A percentile compares a stretch with the other conserved stretches of the same genome.
These are phyloP conservation scores for Penicillium lagena DNA, from an alignment of 495 filamentous ascomycete genomes.

Conservation along the genomic window DNA sequence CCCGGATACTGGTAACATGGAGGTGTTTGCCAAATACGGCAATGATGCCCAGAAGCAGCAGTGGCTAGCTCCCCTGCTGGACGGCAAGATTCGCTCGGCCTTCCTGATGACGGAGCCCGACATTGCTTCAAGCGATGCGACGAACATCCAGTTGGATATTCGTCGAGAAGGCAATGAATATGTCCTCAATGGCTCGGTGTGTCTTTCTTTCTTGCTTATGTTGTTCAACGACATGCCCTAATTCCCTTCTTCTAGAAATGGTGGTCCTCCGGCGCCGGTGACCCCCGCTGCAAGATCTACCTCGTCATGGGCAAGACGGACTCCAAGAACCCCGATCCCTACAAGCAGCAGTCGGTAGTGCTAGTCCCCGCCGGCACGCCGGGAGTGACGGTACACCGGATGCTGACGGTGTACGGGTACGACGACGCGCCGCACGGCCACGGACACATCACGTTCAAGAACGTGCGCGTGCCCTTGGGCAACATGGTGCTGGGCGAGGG, in stretches of 20 bases:
- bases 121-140: conserved; percentile 79
- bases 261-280: conserved; percentile 91
- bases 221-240: neutral
- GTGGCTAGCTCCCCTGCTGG: conserved; percentile 79
- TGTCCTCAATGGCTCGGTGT: conserved; percentile 75
- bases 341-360: conserved; percentile 85
- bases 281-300: conserved; percentile 84
- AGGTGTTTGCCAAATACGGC: conserved; percentile 89
- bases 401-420: conserved; percentile 86
- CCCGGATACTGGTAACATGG: conserved; percentile 94
- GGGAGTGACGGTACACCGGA: conserved; percentile 77
- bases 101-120: conserved; percentile 94
- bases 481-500: conserved; percentile 86
- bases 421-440: conserved; percentile 94
- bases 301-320: conserved; percentile 88
- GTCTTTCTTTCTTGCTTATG: conserved; percentile 12
- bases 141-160: conserved; percentile 80
- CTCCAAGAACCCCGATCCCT: conserved; percentile 61
- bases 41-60: conserved; percentile 81
- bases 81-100: conserved; percentile 79
- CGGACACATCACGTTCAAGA: conserved; percentile 78
- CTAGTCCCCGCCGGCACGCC: conserved; percentile 69
- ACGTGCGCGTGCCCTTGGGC: conserved; percentile 71
- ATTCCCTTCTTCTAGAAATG: conserved; percentile 59
- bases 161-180: conserved; percentile 74